Conservation (phyloP, 2,329 filamentous ascomycete species). For the Xylaria sp. region DNA sequence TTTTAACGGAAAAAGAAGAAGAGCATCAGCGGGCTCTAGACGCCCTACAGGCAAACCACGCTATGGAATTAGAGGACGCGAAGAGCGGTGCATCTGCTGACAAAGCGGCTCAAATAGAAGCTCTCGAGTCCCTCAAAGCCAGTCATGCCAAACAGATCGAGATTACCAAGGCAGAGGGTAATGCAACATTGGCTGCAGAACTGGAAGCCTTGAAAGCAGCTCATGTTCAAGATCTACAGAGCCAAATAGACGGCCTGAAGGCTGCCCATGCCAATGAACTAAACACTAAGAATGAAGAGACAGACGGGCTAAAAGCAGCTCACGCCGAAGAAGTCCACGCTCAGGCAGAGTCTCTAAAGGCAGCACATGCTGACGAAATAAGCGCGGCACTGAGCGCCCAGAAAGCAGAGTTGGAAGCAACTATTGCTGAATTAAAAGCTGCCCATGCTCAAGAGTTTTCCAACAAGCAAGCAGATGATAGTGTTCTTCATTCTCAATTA, state of each 20-base stretch:
- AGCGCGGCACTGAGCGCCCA: slow-evolving; percentile 38
- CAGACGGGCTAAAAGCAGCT: slow-evolving; percentile 40
- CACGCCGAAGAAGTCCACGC: slow-evolving; percentile 48
- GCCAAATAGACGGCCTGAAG: slow-evolving; percentile 52
- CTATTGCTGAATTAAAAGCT: slow-evolving; percentile 45
- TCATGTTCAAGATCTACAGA: slow-evolving; percentile 56
- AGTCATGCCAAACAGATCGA: slow-evolving; percentile 63
- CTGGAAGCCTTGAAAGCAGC: slow-evolving; percentile 53
- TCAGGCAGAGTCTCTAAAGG: slow-evolving; percentile 49
- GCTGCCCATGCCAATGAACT: slow-evolving; percentile 47
- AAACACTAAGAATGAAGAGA: slow-evolving; percentile 50
- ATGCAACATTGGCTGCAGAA: slow-evolving; percentile 53
- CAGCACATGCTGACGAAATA: slow-evolving; percentile 45
- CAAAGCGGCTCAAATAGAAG: slow-evolving; percentile 58
- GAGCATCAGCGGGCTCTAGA: slow-evolving; percentile 66
- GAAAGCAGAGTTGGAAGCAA: slow-evolving; percentile 36
- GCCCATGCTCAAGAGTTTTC: slow-evolving; percentile 44
- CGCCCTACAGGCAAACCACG: slow-evolving; percentile 65
- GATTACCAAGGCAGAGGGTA: slow-evolving; percentile 56
- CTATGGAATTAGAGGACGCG: slow-evolving; percentile 67
- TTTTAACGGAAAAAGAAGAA: slow-evolving; percentile 60
- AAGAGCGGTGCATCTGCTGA: slow-evolving; percentile 64
- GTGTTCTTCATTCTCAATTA: slow-evolving; percentile 42
- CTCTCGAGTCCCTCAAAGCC: slow-evolving; percentile 65
- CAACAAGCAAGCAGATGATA: slow-evolving; percentile 41